These are phyloP conservation scores for Monosporozyma aerobia DNA, from an alignment of 805 yeast genomes.

Conservation along the genomic window DNA sequence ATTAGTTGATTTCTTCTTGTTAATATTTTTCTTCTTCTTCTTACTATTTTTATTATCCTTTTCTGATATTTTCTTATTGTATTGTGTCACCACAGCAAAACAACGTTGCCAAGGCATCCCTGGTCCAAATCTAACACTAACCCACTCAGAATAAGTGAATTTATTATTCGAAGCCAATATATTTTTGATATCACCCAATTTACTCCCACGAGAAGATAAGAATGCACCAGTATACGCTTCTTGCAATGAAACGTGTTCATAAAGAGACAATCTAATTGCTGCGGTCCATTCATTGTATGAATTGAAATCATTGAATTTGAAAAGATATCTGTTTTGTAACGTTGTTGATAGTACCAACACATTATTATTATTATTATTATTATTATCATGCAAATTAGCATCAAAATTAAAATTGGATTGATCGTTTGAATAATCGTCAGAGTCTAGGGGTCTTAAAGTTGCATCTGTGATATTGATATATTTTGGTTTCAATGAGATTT, in stretches of 20 bases:
- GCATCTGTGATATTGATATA: slow-evolving; percentile 90
- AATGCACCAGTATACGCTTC: slow-evolving; percentile 96
- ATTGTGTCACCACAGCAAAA: slow-evolving; percentile 77
- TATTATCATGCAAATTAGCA: too few relatives aligned
- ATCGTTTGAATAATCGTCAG: slow-evolving; percentile 53
- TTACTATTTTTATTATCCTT: slow-evolving; percentile 26
- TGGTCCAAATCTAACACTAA: slow-evolving; percentile 84
- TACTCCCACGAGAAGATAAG: slow-evolving; percentile 77
- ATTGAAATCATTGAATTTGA: slow-evolving; percentile 65
- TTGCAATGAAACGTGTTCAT: slow-evolving; percentile 74
- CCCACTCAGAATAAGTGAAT: slow-evolving; percentile 87
- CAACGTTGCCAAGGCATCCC: slow-evolving; percentile 98
- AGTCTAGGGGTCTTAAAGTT: slow-evolving; percentile 60
- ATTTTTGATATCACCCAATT: slow-evolving; percentile 77
- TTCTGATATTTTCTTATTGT: slow-evolving; percentile 35
- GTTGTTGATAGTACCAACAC: slow-evolving; percentile 89
- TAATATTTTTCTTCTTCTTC: slow-evolving; percentile 4
- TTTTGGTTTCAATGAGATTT: slow-evolving; percentile 60
- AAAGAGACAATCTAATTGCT: slow-evolving; percentile 70
- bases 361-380: slow-evolving; percentile 31
- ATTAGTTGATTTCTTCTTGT: too few relatives aligned
- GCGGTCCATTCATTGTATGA: slow-evolving; percentile 70
- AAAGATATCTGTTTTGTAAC: slow-evolving; percentile 71
- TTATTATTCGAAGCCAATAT: slow-evolving; percentile 69
- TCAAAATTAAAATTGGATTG: slow-evolving; percentile 21